Evolutionary conservation across 2,329 filamentous ascomycete genomes (phyloP), one percentile per base, ranked within the genome.

Genomic region (Fusarium guadeloupense): DNA sequence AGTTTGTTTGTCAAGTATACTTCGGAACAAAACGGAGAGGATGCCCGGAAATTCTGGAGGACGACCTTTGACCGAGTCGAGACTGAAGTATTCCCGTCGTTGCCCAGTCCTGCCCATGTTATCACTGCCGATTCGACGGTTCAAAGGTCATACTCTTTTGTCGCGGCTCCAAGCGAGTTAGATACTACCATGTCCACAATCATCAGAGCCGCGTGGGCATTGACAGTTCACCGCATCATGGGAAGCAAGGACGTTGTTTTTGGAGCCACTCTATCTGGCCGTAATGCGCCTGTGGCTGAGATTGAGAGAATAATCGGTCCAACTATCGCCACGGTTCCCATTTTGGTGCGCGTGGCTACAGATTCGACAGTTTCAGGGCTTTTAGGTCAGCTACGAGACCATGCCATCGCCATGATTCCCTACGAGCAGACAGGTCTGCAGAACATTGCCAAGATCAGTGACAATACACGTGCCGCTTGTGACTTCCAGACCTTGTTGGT

Each of bases 281-380:
- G 71, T 5, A 58, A 69, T 16, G 61, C 64, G 1, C 43, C 67
- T 1, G 56, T 74, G 4, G 37, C 35, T 6, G 66, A 50, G 2
- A 55, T 73, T 5, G 60, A 68, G 4, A 38, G 19, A 3, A 68
- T 71, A 9, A n/a, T 62, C 1, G 71, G 66, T 1, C 70, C 72
- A 4, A 71, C 78, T 49, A 77, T 81, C 42, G 74, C 69, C 8
- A 71, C 69, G 1, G 62, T 74, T 2, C 72, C 71, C 4, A 31
- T 71, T 2, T 43, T 62, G 0, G 38, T 69, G 2, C 31, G 20
- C 0, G 5, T 69, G 14, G 68, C 72, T 81, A 33, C 43, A 17
- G n/a, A 56, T 4, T 37, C 44, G 4, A 66, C 70, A 0, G 64
- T 80, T 4, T 61, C 64, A 0, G 71, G 78, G 14, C 81, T 79